Conservation (phyloP, 1,139 yeast genomes). For the Pichia sp. region DNA sequence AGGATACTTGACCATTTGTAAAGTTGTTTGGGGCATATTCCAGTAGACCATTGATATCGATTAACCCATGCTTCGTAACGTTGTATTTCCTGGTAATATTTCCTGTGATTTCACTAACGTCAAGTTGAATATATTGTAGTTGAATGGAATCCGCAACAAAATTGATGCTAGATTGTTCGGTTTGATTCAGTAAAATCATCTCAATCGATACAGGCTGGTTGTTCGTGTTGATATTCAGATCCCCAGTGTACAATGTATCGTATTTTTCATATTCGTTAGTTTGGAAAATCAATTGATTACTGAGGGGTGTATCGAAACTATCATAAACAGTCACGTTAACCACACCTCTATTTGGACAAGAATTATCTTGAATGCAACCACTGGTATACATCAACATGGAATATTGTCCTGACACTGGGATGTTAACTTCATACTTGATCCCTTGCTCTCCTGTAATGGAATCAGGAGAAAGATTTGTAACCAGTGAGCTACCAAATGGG, state of each 20-base stretch:
- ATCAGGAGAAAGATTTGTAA: conserved; percentile 28
- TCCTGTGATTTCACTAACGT: conserved; percentile 43
- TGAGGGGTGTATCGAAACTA: conserved; percentile 36
- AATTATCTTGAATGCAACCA: conserved; percentile 65
- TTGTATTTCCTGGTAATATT: conserved; percentile 5
- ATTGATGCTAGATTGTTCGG: conserved; percentile 15
- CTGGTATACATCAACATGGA: conserved; percentile 73
- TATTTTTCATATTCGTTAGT: conserved; percentile 75
- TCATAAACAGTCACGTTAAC: conserved; percentile 67
- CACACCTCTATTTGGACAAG: conserved; percentile 67
- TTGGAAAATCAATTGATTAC: conserved; percentile 52
- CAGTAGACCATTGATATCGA: conserved; percentile 60
- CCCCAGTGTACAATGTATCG: conserved; percentile 69
- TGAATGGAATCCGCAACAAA: conserved; percentile 71
- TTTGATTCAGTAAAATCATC: conserved; percentile 16
- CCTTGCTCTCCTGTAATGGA: conserved; percentile 33
- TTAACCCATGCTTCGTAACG: conserved; percentile 2
- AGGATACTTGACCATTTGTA: conserved; percentile 28
- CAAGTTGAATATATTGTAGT: conserved; percentile 58
- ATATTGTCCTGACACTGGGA: conserved; percentile 69
- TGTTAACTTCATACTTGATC: conserved; percentile 61
- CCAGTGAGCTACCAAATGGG: conserved; percentile 31
- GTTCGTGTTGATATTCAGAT: conserved; percentile 30
- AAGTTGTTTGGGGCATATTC: conserved; percentile 75
- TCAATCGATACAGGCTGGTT: conserved; percentile 18